Evolutionary conservation across 1,284 basidiomycete genomes (phyloP).

Genomic region (Heterobasidion annosum): DNA sequence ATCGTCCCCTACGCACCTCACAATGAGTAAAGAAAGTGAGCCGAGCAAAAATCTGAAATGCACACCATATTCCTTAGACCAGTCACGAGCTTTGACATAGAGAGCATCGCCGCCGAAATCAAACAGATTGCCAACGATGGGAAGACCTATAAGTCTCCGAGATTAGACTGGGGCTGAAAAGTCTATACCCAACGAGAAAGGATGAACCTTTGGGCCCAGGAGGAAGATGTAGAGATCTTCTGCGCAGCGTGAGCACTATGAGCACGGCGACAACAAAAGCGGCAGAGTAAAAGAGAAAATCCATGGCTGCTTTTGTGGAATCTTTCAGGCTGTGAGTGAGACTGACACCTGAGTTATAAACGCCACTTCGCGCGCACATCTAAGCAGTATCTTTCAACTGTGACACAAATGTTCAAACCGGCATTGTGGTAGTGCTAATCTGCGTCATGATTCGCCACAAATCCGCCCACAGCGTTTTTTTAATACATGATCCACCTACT

Average conservation of each 20-base stretch:
- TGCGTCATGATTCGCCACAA: no score
- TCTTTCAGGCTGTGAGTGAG: no score
- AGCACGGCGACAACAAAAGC: not conserved
- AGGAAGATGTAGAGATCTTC: not conserved
- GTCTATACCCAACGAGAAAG: not conserved
- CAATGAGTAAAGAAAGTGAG: not conserved
- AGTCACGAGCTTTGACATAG: conserved; percentile 9
- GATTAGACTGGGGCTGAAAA: not conserved
- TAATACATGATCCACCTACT: no score
- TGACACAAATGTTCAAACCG: no score
- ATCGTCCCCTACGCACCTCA: conserved; percentile 15
- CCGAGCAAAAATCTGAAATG: not conserved
- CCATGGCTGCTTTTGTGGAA: no score
- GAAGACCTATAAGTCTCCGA: not conserved
- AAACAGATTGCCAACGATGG: conserved; percentile 14
- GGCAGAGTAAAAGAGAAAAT: not conserved
- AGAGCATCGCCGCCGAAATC: conserved; percentile 9
- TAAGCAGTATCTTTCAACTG: no score
- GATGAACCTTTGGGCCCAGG: not conserved
- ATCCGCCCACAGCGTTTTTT: no score
- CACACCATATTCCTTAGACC: conserved; percentile 12
- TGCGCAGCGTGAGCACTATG: not conserved
- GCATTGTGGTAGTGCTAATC: no score
- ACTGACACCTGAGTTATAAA: no score
- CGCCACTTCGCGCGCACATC: no score